Evolutionary conservation across 2,329 filamentous ascomycete genomes (phyloP), one percentile per base, ranked within the genome.

Genomic region (Ophiostoma populinum): DNA sequence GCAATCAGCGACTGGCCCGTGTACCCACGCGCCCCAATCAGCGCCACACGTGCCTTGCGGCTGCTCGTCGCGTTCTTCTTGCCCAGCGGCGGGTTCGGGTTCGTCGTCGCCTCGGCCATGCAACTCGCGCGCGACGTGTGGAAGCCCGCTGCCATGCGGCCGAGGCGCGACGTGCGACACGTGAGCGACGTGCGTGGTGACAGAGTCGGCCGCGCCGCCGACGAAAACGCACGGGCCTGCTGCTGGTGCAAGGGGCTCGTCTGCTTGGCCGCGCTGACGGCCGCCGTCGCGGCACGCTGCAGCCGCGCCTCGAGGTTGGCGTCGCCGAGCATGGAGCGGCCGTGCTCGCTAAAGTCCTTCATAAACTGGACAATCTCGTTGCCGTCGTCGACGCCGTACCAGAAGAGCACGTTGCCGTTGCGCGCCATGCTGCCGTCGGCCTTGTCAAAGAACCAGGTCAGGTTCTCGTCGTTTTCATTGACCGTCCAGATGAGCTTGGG

Each of bases 401-500:
- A 95, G 65, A 95, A 95, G 50, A 95, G 75, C 25, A 94, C 82
- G 50, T 86, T 82, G 39, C 83, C 83, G 46, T 82, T 75, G 37
- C 76, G 74, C 42, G 79, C 82, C 48, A 94, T 70, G 56, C 82
- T 93, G 38, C 90, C 87, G 47, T 94, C 85, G 8, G 87, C 80
- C 66, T 93, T 93, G 57, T 93, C 86, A 46, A 92, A 92, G 65
- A 95, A 94, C 90, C 87, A 95, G 9, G 83, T 86, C 48, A 95
- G 64, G 55, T 95, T 94, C 67, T 95, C 87, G 48, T 95, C 86
- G 46, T 92, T 80, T 50, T 86, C 79, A 61, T 81, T 87, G 41
- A 94, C 87, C n/a, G 85, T 92, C 87, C 86, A 98, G 43, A 83
- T 80, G 44, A 95, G 67, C 59, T 79, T 83, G 37, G 85, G 75